phyloP scores from a whole-genome alignment of 345 rosid genomes.

The Acer campestre region DNA sequence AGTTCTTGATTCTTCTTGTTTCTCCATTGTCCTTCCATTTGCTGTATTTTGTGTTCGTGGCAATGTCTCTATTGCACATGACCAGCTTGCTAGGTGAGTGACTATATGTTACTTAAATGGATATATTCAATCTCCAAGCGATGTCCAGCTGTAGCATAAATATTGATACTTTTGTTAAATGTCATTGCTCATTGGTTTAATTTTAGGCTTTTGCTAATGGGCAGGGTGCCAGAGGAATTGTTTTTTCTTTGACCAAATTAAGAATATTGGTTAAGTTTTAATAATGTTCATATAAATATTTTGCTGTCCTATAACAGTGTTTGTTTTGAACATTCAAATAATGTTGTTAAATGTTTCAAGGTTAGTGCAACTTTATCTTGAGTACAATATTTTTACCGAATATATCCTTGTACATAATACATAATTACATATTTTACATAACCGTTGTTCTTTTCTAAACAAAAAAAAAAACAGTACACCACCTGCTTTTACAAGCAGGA shows the following conservation, averaged over 20 bases:
- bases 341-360: not conserved
- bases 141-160: constrained; percentile 3
- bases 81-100: not conserved
- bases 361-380: not conserved
- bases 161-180: constrained; percentile 2
- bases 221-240: not conserved
- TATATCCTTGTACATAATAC: not conserved
- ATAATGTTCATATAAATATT: not conserved
- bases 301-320: not conserved
- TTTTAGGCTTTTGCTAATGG: constrained; percentile 8
- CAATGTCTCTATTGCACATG: not conserved
- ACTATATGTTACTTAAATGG: not conserved
- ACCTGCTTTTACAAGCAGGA: not conserved
- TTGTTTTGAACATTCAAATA: not conserved
- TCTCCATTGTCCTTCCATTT: not conserved
- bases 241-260: not conserved
- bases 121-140: not conserved
- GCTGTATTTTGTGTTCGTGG: not conserved
- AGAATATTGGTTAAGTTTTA: not conserved
- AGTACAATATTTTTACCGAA: not conserved
- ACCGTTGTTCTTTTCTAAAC: not conserved
- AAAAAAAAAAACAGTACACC: not conserved
- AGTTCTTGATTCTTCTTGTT: not conserved
- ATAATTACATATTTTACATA: not conserved
- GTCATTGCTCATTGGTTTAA: not conserved